Base-by-base conservation (phyloP, 2,329 filamentous ascomycete genomes). In the Dryadomyces sulphureus region DNA sequence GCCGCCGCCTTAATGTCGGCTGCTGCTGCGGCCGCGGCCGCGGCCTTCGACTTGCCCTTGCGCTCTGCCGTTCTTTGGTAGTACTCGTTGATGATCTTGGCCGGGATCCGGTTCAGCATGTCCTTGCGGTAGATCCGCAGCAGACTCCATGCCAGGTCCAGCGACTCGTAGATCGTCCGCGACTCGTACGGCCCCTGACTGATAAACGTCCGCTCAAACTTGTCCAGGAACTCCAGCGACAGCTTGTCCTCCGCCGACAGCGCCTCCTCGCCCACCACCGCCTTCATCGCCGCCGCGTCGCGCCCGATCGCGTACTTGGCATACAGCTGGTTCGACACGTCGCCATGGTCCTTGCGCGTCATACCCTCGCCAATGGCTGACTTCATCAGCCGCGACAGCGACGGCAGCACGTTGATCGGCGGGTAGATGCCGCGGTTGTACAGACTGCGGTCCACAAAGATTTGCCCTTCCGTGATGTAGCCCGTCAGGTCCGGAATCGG, bases 301-400 rank as follows among this genome's bases (percentile, higher is more conserved):
- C 90, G 89, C 62, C 92, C 92, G 62, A 98, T 96, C 65, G 92
- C 92, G 64, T 98, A 98, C 70, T 98, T 98, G 68, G 92, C 92
- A 65, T 98, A 98, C 54, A 98, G 77, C 73, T 98, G 92, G 73
- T 98, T 98, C 55, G 92, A 98, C 43, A 98, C 92, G 68, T 98
- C 92, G 56, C 87, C 86, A 67, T 98, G 92, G 60, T 98, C 93
- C 66, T 86, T 89, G 58, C 92, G 84, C 22, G 92, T 98, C 75
- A 89, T 90, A 54, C 87, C 87, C 69, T 96, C 89, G 57, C 92
- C 92, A 60, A 98, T 98, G 64, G 92, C 92, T 59, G 92, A 98
- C 69, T 98, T 98, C 92, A 98, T 98, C 62, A 98, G 83, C 78
- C 92, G 92, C 21, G 92, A 98, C 35, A 98, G 82, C 41, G 92